Evolutionary conservation across 2,329 filamentous ascomycete species (phyloP).

Genomic region (Cryphonectria naterciae): DNA sequence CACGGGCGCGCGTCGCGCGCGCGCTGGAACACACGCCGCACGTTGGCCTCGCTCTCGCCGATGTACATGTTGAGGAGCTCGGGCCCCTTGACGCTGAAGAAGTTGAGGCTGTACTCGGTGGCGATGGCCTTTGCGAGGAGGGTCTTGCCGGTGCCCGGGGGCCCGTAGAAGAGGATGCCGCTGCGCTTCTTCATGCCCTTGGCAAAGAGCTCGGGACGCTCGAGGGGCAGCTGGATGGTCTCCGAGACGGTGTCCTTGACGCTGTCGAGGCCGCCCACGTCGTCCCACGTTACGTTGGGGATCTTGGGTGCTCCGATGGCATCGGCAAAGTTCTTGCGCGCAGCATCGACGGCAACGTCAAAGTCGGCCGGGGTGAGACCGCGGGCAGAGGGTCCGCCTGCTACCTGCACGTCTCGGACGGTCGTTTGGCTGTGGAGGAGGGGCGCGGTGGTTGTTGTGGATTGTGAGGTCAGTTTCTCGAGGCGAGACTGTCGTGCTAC

Average conservation of each 20-base stretch:
- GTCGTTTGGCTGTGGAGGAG: conserved; percentile 54
- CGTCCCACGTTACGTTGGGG: conserved; percentile 93
- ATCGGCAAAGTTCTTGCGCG: conserved; percentile 96
- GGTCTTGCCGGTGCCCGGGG: conserved; percentile 89
- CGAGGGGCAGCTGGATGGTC: conserved; percentile 91
- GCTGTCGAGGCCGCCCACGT: conserved; percentile 89
- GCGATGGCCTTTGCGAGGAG: conserved; percentile 92
- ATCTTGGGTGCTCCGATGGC: conserved; percentile 98
- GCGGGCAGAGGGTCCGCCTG: conserved; percentile 78
- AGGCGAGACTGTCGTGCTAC: conserved; percentile 77
- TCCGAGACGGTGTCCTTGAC: conserved; percentile 98
- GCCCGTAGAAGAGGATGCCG: conserved; percentile 89
- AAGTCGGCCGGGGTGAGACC: conserved; percentile 85
- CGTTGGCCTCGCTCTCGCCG: conserved; percentile 90
- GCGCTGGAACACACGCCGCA: conserved; percentile 84
- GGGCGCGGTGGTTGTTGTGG: conserved; percentile 40
- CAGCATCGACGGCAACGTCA: conserved; percentile 90
- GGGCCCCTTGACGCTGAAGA: conserved; percentile 91
- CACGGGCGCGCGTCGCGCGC: conserved; percentile 85
- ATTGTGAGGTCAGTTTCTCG: conserved; percentile 65
- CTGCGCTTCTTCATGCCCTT: conserved; percentile 98
- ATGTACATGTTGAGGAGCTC: conserved; percentile 97
- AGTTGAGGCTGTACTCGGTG: conserved; percentile 91
- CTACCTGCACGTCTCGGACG: conserved; percentile 81
- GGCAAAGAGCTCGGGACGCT: conserved; percentile 90